These are phyloP conservation scores for Boletus vermiculosoides DNA, from an alignment of 768 basidiomycete species.

Conservation along the genomic window DNA sequence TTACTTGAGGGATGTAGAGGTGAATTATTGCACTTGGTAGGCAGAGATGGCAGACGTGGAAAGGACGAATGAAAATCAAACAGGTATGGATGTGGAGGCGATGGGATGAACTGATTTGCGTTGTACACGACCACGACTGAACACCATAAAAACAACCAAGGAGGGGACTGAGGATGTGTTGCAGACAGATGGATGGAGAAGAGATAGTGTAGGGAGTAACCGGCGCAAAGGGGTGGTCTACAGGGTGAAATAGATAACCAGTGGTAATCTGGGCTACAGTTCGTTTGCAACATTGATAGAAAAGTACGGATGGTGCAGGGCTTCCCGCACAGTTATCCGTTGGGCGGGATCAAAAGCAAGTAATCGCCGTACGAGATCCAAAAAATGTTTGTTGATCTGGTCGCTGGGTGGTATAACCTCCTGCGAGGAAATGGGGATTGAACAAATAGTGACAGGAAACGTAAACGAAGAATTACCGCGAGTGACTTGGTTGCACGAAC, in stretches of 20 bases:
- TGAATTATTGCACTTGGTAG: conserved; percentile 32
- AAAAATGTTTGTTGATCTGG: conserved; percentile 71
- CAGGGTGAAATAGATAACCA: conserved; percentile 35
- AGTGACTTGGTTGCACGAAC: conserved; percentile 82
- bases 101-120: conserved; percentile 30
- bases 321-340: conserved; percentile 85
- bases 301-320: conserved; percentile 87
- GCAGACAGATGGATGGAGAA: conserved; percentile 26
- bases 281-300: conserved; percentile 64
- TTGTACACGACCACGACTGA: conserved; percentile 39
- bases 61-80: conserved; percentile 27
- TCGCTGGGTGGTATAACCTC: conserved; percentile 84
- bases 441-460: neutral
- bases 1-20: conserved; percentile 27
- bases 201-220: conserved; percentile 21
- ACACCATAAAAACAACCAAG: conserved; percentile 38
- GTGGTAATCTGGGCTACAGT: conserved; percentile 46
- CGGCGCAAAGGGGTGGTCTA: conserved; percentile 32
- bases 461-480: conserved; percentile 48
- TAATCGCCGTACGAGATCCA: conserved; percentile 84
- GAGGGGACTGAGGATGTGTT: conserved; percentile 19
- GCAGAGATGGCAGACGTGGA: conserved; percentile 21
- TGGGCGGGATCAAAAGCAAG: conserved; percentile 88
- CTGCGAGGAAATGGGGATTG: conserved; percentile 36
- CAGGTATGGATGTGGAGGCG: conserved; percentile 27